Base-by-base conservation (phyloP, 768 basidiomycete species). In the Candolleomyces aberdarensis region DNA sequence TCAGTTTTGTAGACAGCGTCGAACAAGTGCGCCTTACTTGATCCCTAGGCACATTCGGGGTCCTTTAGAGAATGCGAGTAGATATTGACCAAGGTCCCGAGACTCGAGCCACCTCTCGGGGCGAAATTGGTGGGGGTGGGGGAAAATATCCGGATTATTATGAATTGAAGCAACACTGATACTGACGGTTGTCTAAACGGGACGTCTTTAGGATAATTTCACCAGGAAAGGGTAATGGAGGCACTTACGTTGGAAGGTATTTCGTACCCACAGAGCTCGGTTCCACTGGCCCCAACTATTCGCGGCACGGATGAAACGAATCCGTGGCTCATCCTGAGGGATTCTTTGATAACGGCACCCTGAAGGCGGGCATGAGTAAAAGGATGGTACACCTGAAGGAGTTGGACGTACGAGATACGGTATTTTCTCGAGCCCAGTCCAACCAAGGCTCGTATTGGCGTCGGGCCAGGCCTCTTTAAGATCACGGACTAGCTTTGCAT, bases 261-360 rank as follows among this genome's bases (percentile, higher is more conserved):
- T 19, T 63, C 54, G 22, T 68, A 57, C 17, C 76, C 78, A 22
- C 64, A 73, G 41, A 82, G 76, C 10, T 62, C 61, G 9, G 74
- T 67, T 43, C 74, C 75, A 3, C 63, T 64, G 2, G 71, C 66
- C 7, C 75, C 75, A 3, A 81, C 78, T 39, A 81, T 68, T 53
- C 82, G 75, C 22, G 79, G 77, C 54, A 80, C 66, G 7, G 78
- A 77, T 8, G 73, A 74, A 2, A 76, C 73, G 44, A 78, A 71
- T 22, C 79, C 79, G 62, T 77, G 76, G 43, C 76, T 75, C 52
- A 82, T 65, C 1, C 81, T 72, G 52, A 83, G 71, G 1, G 79
- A 71, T 67, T 82, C 81, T 63, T 81, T 82, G 58, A 81, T 74
- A 15, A 82, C 76, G 9, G 80, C 79, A 15, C 76, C 78, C 81